Evolutionary conservation across 2,329 filamentous ascomycete species (phyloP), one percentile per base, ranked within the genome.

Genomic region (Verticillium isaacii): DNA sequence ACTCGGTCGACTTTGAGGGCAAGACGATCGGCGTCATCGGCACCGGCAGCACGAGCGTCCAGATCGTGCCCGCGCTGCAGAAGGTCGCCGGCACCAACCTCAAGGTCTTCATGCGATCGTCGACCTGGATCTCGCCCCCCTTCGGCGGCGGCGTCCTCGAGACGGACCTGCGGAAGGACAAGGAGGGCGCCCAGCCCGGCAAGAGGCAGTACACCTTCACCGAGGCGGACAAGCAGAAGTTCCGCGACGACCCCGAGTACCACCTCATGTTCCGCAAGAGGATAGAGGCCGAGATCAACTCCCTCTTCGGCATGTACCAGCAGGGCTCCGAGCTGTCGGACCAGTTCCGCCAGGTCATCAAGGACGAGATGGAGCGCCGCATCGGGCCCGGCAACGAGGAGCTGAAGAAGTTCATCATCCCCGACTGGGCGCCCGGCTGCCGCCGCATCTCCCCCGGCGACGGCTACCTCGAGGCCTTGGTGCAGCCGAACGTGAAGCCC

Each of bases 11-110:
- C 56, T 72, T 82, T 3, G 66, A 64, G 1, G 76, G 72, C 32
- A 81, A 81, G 65, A 71, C 70, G 17, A 77, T 84, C 23, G 82
- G 77, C 14, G 72, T 85, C n/a, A 83, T 86, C 57, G 83, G 83
- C 6, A 81, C 70, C 17, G 83, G 83, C 0, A 79, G 80, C 25
- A 80, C 80, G 14, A 81, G 78, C 12, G 80, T 85, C 11, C 83
- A 85, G 68, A 75, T 85, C 9, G 75, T 82, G 2, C 78, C 79
- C 1, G 71, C 71, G 1, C 76, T 82, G 36, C 78, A 81, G 66
- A 62, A 66, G 32, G 19, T 60, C 56, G 52, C 37, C 55, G 32
- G 32, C n/a, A 56, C 56, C 25, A 60, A 70, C 37, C 64, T 73
- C 55, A 67, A 71, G 50, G 65, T 68, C 8, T 74, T 73, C 60